Percentiles rank a stretch among this genome's conserved stretches.
Evolutionary conservation across 441 rosid genomes (phyloP).

Genomic region (Mallotus repandus): DNA sequence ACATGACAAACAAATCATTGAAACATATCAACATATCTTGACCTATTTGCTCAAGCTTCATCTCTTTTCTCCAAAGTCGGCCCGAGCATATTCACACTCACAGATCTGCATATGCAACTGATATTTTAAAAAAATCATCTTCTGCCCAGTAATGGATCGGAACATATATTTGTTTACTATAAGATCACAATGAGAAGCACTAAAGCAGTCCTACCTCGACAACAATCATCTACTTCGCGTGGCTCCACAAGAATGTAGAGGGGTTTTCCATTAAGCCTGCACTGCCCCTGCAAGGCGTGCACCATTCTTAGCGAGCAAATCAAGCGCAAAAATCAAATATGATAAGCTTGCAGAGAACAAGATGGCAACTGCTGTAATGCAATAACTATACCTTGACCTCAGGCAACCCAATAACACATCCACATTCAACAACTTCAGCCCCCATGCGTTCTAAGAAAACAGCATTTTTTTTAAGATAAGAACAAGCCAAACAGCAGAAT

Average conservation of each 20-base stretch:
- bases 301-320: not conserved
- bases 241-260: constrained; percentile 96
- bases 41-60: constrained; percentile 29
- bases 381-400: constrained; percentile 63
- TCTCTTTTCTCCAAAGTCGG: constrained; percentile 25
- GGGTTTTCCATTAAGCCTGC: constrained; percentile 83
- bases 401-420: constrained; percentile 86
- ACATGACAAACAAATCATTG: not conserved
- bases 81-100: constrained; percentile 22
- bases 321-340: not conserved
- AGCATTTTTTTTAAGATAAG: not conserved
- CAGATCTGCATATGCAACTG: constrained; percentile 16
- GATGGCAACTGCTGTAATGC: too few species aligned
- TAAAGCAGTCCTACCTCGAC: constrained; percentile 30
- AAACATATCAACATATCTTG: constrained; percentile 6
- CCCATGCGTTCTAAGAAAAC: constrained; percentile 60
- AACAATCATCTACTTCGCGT: constrained; percentile 53
- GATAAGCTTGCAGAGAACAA: not conserved
- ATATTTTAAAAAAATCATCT: not conserved
- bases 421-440: constrained; percentile 91
- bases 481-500: not conserved
- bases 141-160: too few species aligned
- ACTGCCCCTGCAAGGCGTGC: constrained; percentile 50
- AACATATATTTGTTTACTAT: not conserved
- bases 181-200: not conserved